Base-by-base conservation (phyloP, 345 rosid genomes). In the Eucalyptus pauciflora region DNA sequence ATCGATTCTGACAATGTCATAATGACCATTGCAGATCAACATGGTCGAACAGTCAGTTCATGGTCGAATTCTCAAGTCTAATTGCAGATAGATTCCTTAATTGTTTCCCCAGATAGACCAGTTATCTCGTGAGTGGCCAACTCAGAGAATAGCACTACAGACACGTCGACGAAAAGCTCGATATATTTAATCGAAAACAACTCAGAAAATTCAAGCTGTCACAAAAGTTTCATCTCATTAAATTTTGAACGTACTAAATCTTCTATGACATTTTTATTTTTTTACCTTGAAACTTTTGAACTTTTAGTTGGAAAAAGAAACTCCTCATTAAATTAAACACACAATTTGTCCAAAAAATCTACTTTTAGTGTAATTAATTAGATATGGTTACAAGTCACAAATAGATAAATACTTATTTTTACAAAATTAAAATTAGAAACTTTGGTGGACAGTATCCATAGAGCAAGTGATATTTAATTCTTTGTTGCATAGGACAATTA, bases 331-430 rank as follows among this genome's bases (percentile, higher is more conserved):
- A 56, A 22, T 56, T 56, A 56, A 56, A 22, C 62, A 56, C 29
- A 9, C 9, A 1, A 22, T 56, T 22, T 24, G 62, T 56, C 62
- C 13, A 56, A 56, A 54, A 24, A 56, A 56, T 22, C 27, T 56
- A 56, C 62, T 22, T 56, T 56, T 22, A 56, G 0, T 24, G 27
- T 56, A 56, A 56, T 9, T 56, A 56, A 56, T 52, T 54, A 56
- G 29, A 0, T 56, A 22, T 4, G 0, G 62, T 56, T 56, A 56
- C 62, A 22, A 56, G 62, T 56, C 62, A 24, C 27, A 24, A 0
- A 56, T 22, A 56, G 62, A 56, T 56, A 56, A 56, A 56, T 56
- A 56, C 62, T 22, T 56, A 56, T 22, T 8, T 56, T 56, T 56
- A 0, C 29, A 4, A 6, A 6, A 56, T 56, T 56, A 0, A 56